phyloP scores from a whole-genome alignment of 257 asterid genomes.

The Solanum chmielewskii region DNA sequence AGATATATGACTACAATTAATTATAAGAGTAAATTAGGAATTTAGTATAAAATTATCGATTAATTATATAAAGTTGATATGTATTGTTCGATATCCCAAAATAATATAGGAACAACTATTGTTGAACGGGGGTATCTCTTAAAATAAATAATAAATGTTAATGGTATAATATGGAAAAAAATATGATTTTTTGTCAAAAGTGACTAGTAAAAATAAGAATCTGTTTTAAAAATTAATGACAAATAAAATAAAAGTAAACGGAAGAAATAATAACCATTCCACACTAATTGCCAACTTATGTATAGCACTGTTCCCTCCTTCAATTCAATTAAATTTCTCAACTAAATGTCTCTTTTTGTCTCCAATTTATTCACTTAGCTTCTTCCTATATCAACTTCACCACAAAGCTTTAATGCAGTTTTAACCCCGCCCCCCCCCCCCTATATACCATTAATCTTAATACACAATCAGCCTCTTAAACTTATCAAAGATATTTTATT shows the following conservation, averaged over 20 bases:
- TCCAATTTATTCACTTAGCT: neutral
- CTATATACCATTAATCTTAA: neutral
- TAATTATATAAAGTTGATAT: no score
- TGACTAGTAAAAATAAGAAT: no score
- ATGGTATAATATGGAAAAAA: no score
- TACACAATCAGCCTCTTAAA: neutral
- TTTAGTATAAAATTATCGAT: neutral
- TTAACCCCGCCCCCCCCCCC: no score
- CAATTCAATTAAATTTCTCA: neutral
- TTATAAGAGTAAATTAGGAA: no score
- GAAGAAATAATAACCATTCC: no score
- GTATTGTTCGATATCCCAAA: neutral
- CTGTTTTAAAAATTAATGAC: no score
- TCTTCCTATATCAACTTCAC: neutral
- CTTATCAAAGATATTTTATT: no score
- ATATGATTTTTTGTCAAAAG: no score
- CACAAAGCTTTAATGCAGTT: neutral
- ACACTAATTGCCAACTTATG: neutral
- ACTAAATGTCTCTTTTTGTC: neutral
- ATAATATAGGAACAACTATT: neutral
- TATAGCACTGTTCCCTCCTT: neutral
- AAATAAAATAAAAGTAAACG: no score
- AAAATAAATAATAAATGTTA: neutral
- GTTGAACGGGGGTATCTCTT: neutral
- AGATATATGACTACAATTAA: no score